Evolutionary conservation across 2,329 filamentous ascomycete genomes (phyloP).

Genomic region (Aspergillus hortae): DNA sequence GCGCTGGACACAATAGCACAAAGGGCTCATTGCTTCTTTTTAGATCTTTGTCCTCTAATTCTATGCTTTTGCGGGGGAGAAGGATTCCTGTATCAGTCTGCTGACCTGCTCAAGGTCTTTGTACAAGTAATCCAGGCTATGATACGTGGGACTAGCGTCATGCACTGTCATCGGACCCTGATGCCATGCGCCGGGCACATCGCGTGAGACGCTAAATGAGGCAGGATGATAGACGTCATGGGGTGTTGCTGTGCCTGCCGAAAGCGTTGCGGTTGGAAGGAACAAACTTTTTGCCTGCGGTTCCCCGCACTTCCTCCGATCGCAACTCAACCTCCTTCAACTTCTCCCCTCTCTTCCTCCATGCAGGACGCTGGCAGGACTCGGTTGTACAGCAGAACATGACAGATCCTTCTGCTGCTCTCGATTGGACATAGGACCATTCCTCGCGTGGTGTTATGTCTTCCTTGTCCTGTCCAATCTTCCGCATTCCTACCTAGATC

Average conservation of each 20-base stretch:
- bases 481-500: neutral
- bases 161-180: neutral
- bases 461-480: neutral
- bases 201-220: neutral
- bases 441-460: neutral
- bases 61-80: neutral
- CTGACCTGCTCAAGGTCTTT: neutral
- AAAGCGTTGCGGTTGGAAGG: no score
- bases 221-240: neutral
- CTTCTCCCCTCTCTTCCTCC: neutral
- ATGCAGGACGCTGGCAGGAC: conserved; percentile 1
- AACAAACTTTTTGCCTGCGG: neutral
- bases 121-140: neutral
- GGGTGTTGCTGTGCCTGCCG: neutral
- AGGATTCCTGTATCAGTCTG: neutral
- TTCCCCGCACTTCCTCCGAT: conserved; percentile 1
- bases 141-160: neutral
- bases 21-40: neutral
- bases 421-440: conserved; percentile 3
- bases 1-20: conserved; percentile 1
- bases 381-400: neutral
- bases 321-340: conserved; percentile 1
- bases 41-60: neutral
- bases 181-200: neutral
- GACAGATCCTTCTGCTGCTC: neutral